These are phyloP conservation scores for Primulina huaijiensis DNA, from an alignment of 257 asterid species.

Conservation along the genomic window DNA sequence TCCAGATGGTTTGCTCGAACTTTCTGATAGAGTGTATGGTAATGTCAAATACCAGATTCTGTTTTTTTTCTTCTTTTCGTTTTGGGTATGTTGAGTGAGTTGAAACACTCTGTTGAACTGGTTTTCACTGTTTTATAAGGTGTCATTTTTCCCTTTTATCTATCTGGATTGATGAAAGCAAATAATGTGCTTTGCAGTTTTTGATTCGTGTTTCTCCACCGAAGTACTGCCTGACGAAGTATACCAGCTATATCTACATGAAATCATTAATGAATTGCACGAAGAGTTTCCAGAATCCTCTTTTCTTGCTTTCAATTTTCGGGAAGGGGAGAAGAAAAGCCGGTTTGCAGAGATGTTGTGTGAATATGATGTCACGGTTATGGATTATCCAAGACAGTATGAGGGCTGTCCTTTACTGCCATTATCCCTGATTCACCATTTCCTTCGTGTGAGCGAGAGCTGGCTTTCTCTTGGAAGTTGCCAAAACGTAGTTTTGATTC, in stretches of 20 bases:
- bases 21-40: constrained; percentile 91
- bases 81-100: not conserved
- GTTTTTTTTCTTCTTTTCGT: constrained; percentile 3
- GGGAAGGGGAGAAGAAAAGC: constrained; percentile 93
- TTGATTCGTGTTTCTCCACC: constrained; percentile 96
- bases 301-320: constrained; percentile 87
- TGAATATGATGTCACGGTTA: constrained; percentile 78
- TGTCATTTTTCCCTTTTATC: constrained; percentile 11
- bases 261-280: constrained; percentile 75
- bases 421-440: constrained; percentile 78
- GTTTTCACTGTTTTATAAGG: not conserved
- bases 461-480: constrained; percentile 79
- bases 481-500: constrained; percentile 84
- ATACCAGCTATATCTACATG: constrained; percentile 90
- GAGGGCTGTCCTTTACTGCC: constrained; percentile 98
- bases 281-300: constrained; percentile 89
- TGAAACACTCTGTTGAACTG: constrained; percentile 11
- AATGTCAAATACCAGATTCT: constrained; percentile 20
- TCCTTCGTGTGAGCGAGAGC: constrained; percentile 85
- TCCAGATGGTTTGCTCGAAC: constrained; percentile 93
- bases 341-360: constrained; percentile 84
- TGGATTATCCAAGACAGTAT: constrained; percentile 97
- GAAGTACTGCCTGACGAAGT: constrained; percentile 88
- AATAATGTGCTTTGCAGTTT: constrained; percentile 58
- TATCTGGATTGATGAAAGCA: constrained; percentile 22